Evolutionary conservation across 2,329 filamentous ascomycete species (phyloP), one percentile per base, ranked within the genome.

Genomic region (Juglanconis sp.): DNA sequence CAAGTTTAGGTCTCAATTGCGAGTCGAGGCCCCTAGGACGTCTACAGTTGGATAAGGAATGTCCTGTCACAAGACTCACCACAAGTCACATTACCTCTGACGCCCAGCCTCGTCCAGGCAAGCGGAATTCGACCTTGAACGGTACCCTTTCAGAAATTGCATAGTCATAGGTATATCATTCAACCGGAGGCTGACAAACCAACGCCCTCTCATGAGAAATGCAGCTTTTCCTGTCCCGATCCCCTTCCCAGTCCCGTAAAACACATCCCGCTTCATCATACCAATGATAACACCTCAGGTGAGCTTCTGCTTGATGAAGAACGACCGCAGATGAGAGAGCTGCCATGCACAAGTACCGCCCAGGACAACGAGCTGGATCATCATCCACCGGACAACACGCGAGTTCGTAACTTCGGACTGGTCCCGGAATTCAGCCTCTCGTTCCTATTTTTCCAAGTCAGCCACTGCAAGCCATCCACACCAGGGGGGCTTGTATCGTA

Each of bases 271-370:
- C 47, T 53, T 54, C 63, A 56, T 57, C n/a, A 46, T 35, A 35
- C 40, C 50, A 15, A 30, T 34, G 24, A 36, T 30, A 11, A 24
- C 9, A n/a, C 46, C 42, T 52, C 47, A 99, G 62, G 95, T 98
- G 74, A 99, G 87, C 84, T 99, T 99, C 81, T 98, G 94, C 85
- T 99, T 99, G 82, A 99, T 99, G 81, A 99, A 99, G 85, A 99
- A 99, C 51, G 91, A 90, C 68, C 95, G 86, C 69, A 99, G 84
- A 77, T 99, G 94, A 57, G 92, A 96, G 51, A 99, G 82, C 77
- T 99, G 95, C 95, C 95, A 99, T 63, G 92, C 91, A 78, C 95
- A 99, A 38, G 95, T 96, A 59, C 88, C 82, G 58, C 88, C 91
- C 57, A 99, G 81, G 42, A 98, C 86, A 56, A 87, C 83, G 63